Base-by-base conservation (phyloP, 139 green algal species). In the Microglena sp. region DNA sequence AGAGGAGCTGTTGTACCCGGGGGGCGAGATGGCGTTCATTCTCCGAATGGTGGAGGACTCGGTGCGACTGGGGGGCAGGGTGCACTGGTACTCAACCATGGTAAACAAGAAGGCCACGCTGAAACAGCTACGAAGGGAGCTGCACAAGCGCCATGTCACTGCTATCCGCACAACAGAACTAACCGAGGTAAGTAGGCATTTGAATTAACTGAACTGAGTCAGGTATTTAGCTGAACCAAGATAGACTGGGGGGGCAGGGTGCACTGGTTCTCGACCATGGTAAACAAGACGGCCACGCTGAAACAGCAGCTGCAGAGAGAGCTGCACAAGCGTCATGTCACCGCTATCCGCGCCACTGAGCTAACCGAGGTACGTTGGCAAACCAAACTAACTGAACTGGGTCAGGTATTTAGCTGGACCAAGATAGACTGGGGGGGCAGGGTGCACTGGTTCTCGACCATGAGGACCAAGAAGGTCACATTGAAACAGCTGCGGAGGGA, bases 1-100 rank as follows among this genome's bases (percentile, higher is more conserved):
- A 0, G 78, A 40, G 1, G 92, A 97, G 78, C 96, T 95, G 86
- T 78, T 91, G 46, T 94, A 77, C 58, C 77, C 82, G 1, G 92
- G 92, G 1, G 92, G 92, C 6, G 92, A 97, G 81, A 33, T 80
- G 64, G 84, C 82, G 0, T 97, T 97, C 62, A 79, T 97, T 8
- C 34, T 33, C 6, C 71, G 56, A 6, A 97, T 97, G 83, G 66
- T 96, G n/a, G 55, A 63, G 2, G 92, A 97, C 55, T 95, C 86
- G 56, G 35, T 77, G 46, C 6, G 24, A 56, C 70, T 91, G 64
- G 44, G 64, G 31, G 68, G 60, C 2, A 46, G 59, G 1, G 62
- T 87, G 3, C n/a, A n/a, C n/a, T n/a, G n/a, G n/a, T 24, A 28
- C 18, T 6, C 22, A 31, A 32, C 5, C n/a, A 32, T 29, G 89